Evolutionary conservation across 2,329 filamentous ascomycete genomes (phyloP), one percentile per base, ranked within the genome.

Genomic region (Neonectria sp.): DNA sequence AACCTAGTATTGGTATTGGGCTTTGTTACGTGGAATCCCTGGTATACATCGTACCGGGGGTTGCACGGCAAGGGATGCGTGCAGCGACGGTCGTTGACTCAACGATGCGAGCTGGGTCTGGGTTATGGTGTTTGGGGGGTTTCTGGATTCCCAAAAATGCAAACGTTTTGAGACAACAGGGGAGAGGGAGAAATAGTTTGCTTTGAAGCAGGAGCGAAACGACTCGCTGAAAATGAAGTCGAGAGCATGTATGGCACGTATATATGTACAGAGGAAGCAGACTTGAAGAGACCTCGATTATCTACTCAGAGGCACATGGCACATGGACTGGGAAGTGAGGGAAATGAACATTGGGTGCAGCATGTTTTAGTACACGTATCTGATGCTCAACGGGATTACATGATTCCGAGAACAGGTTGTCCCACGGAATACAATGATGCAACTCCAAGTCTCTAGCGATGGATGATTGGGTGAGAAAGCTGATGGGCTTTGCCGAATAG

Each of bases 211-310:
- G 64, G 63, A 51, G 45, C 65, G 67, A 67, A 62, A 58, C 52
- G 37, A 63, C 55, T 66, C 37, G 59, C 57, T 55, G 51, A 67
- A 55, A 63, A 68, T 56, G 49, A 57, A 55, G 33, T 45, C 37
- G 55, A 63, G 57, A 56, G 35, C 55, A 69, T 71, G 62, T 69
- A 71, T 63, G 48, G 63, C 72, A 59, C 59, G 45, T 60, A 63
- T 56, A 61, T 68, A 56, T 73, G 70, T 67, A 65, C 68, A 62
- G 61, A 63, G 71, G 63, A 68, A 60, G 58, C 62, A 64, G 62
- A 68, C 59, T 49, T 68, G 63, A 62, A 62, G 35, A 27, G 21
- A 21, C 29, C 60, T 33, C 48, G 25, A 17, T n/a, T 37, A 35
- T 9, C 15, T 53, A 25, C 21, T n/a, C n/a, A 17, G 49, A 40